Base-by-base conservation (phyloP, 2,329 filamentous ascomycete genomes). In the Capronia coronata region DNA sequence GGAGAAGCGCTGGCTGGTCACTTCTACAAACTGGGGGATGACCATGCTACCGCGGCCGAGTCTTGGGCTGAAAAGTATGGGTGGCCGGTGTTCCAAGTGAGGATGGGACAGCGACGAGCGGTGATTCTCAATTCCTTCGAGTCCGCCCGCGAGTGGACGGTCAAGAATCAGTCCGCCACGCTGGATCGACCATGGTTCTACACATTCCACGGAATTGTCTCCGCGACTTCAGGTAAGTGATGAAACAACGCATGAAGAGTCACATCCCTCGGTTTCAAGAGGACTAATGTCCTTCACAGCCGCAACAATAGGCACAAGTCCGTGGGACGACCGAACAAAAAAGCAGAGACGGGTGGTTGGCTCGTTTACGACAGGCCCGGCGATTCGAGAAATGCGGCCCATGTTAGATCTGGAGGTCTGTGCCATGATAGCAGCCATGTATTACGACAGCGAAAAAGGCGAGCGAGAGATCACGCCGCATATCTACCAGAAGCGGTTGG, bases 301-400 rank as follows among this genome's bases (percentile, higher is more conserved):
- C 11, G 49, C 46, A 2, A 52, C 49, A 37, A 52, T 52, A 32
- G 51, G 51, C 4, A 54, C 51, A n/a, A 51, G 38, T 37, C 51
- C 51, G 1, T 54, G 51, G 51, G 43, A 54, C 47, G 51, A 54
- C n/a, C 22, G 47, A 43, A 50, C 47, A 21, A 54, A 54, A 38
- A 50, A 51, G 19, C 51, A 46, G 37, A 37, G 50, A 11, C 40
- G 47, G 23, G 48, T 51, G 23, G 51, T 54, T 11, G 51, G 48
- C n/a, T 54, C 51, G n/a, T 42, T 40, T 10, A 54, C 43, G n/a
- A 54, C 51, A 7, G 42, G 41, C 1, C 51, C 51, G 6, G 25
- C 51, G 11, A 52, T 52, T 25, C 39, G 46, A 21, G 27, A 39
- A 19, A 27, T 50, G 37, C 9, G 35, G 7, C 29, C 35, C 30